Conservation (phyloP, 1,284 basidiomycete species). For the Rhodotorula glutinis region DNA sequence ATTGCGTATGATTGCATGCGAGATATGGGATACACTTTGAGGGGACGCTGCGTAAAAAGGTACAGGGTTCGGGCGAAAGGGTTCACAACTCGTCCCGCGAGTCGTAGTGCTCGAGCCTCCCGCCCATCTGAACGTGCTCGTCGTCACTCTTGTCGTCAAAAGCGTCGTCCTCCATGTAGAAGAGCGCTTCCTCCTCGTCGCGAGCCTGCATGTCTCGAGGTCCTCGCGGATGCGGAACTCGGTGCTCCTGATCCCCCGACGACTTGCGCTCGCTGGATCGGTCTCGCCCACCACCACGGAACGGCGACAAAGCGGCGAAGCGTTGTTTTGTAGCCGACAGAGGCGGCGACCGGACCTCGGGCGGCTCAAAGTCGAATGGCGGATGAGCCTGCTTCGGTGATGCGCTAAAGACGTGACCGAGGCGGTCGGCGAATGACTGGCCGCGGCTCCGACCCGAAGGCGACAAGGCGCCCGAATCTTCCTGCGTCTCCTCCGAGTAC, state of each 20-base stretch:
- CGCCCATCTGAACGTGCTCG: neutral
- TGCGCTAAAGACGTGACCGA: neutral
- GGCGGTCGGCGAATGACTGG: neutral
- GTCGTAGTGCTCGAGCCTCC: slow-evolving; percentile 17
- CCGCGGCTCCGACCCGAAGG: neutral
- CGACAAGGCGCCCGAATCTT: neutral
- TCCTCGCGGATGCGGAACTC: slow-evolving; percentile 18
- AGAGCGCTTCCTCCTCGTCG: slow-evolving; percentile 27
- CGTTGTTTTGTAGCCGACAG: slow-evolving; percentile 6
- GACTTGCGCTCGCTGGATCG: slow-evolving; percentile 1
- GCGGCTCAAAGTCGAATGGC: neutral
- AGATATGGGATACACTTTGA: too few species aligned
- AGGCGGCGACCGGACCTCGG: neutral
- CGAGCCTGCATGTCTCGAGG: slow-evolving; percentile 26
- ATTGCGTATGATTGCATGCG: neutral
- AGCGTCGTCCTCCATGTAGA: neutral
- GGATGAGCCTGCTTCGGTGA: neutral
- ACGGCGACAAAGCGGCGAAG: slow-evolving; percentile 10
- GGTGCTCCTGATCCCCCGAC: neutral
- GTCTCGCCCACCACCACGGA: neutral
- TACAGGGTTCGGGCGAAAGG: neutral
- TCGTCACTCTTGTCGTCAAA: slow-evolving; percentile 13
- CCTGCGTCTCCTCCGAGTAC: neutral
- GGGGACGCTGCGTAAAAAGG: neutral
- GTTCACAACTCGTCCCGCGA: slow-evolving; percentile 19